Percentiles rank a stretch among this genome's conserved stretches.
These are phyloP conservation scores for Miscanthus lutarioriparius DNA, from an alignment of 176 grass and related monocot genomes.

Conservation along the genomic window DNA sequence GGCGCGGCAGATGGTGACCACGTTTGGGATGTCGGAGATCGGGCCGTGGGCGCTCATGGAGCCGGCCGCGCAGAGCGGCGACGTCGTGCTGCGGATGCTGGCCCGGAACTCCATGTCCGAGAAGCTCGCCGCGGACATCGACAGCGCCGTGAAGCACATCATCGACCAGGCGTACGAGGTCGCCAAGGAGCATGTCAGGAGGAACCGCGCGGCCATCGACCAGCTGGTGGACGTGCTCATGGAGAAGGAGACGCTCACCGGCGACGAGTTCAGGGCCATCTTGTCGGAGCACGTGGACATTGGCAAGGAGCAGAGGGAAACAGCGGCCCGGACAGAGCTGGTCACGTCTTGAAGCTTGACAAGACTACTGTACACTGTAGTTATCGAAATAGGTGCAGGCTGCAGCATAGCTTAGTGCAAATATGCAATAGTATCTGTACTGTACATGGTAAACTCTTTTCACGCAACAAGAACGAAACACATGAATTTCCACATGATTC, in stretches of 20 bases:
- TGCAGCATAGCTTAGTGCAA: too few species aligned
- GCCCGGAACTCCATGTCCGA: conserved; percentile 69
- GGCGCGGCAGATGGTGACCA: conserved; percentile 74
- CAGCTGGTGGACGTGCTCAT: conserved; percentile 74
- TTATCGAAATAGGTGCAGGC: too few species aligned
- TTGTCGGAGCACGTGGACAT: conserved; percentile 64
- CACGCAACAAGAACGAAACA: not conserved
- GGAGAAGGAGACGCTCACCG: conserved; percentile 78
- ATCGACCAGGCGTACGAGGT: conserved; percentile 59
- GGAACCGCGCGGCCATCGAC: conserved; percentile 64
- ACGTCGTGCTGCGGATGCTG: conserved; percentile 81
- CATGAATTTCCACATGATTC: not conserved
- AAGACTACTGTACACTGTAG: too few species aligned
- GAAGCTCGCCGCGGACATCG: conserved; percentile 74
- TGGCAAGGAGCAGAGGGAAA: conserved; percentile 36
- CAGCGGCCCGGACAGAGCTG: conserved; percentile 32
- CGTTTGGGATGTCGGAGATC: conserved; percentile 87
- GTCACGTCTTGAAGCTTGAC: conserved; percentile 44
- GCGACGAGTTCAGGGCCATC: conserved; percentile 74
- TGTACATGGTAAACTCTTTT: not conserved
- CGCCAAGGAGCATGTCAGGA: conserved; percentile 64
- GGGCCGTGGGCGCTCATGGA: conserved; percentile 64
- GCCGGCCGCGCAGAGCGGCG: conserved; percentile 55
- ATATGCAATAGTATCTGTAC: not conserved
- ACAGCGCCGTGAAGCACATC: conserved; percentile 61